Base-by-base conservation (phyloP, 75 land plant genomes). In the Selaginella tamariscina region DNA sequence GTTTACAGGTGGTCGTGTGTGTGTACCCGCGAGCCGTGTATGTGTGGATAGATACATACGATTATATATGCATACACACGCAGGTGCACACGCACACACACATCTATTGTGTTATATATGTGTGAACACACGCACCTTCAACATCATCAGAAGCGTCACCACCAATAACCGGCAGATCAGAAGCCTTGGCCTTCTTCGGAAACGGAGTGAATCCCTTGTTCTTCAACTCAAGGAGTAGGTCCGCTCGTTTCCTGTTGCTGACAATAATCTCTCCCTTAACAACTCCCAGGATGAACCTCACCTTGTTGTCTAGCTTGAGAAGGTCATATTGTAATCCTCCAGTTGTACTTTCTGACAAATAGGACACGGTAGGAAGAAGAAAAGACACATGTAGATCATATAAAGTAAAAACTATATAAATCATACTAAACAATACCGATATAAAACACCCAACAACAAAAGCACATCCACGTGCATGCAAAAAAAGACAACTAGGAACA, bases 201-300 rank as follows among this genome's bases (percentile, higher is more conserved):
- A 95, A 85, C 31, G 96, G 96, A 54, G 88, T 85, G 64, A 95
- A 95, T 2, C 89, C 89, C 54, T 85, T 90, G 66, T 60, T 68
- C 64, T 82, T 78, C 59, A 95, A 68, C 70, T 95, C 99, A 60
- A 71, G 64, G 28, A 91, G 69, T 24, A 95, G 72, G 11, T 90
- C 99, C 29, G 85, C 84, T 71, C 81, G 80, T 69, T 85, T 91
- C 66, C 97, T 81, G 74, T 91, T 95, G 80, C 64, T 91, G 24
- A 95, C 96, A 54, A 87, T 69, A 18, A 95, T 91, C 32, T 87
- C 86, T 30, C 84, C 97, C 15, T 67, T 75, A n/a, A 90, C 92
- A 67, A 91, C 96, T 0, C 80, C 86, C 23, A 87, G 84, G 26
- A 95, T 88, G 71, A 95, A 91, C 67, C 99, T 73, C 29, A 87